Evolutionary conservation across 2,329 filamentous ascomycete species (phyloP).

Genomic region (Colletotrichum costaricense): DNA sequence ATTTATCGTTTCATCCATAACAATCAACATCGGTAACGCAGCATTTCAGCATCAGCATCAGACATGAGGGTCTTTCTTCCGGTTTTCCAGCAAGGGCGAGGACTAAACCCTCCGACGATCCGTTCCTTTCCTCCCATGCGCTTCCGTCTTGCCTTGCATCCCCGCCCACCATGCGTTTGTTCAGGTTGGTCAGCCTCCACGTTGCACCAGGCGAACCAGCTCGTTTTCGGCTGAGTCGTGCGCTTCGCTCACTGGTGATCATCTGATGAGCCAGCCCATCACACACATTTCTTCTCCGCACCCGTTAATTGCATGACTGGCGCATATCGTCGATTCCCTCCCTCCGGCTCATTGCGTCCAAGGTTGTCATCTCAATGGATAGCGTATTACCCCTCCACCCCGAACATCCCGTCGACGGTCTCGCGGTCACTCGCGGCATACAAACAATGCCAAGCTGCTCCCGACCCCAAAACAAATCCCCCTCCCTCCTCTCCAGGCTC

Average conservation of each 20-base stretch:
- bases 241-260: slow-evolving; percentile 4
- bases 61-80: slow-evolving; percentile 2
- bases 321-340: neutral
- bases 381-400: neutral
- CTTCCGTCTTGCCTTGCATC: neutral
- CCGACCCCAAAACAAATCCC: neutral
- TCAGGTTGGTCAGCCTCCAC: neutral
- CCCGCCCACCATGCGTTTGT: neutral
- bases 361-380: neutral
- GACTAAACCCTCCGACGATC: slow-evolving; percentile 24
- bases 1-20: slow-evolving; percentile 14
- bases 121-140: slow-evolving; percentile 20
- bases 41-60: slow-evolving; percentile 8
- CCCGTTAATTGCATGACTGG: slow-evolving; percentile 26
- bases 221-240: neutral
- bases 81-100: slow-evolving; percentile 3
- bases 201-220: neutral
- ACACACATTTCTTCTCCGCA: slow-evolving; percentile 17
- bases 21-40: neutral
- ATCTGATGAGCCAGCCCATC: slow-evolving; percentile 28
- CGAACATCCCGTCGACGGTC: neutral
- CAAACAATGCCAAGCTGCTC: neutral
- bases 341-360: neutral
- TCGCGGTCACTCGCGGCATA: neutral
- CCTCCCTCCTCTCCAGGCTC: neutral